phyloP scores from a whole-genome alignment of 768 basidiomycete species.

The Boletus rubropictus region DNA sequence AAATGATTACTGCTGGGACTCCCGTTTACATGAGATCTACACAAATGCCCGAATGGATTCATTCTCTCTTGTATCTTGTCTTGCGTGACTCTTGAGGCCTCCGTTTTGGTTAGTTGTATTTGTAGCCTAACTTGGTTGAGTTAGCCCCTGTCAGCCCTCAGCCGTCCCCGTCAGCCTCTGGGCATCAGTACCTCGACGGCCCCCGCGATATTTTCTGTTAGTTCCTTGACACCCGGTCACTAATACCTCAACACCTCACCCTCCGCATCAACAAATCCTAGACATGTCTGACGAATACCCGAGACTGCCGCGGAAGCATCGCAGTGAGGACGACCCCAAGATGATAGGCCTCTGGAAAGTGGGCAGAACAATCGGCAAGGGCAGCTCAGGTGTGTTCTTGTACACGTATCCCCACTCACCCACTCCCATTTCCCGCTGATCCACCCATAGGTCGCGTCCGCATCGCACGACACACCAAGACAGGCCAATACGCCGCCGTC shows the following conservation, averaged over 20 bases:
- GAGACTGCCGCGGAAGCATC: conserved; percentile 27
- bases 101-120: conserved; percentile 10
- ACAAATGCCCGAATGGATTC: conserved; percentile 7
- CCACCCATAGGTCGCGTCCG: conserved; percentile 70
- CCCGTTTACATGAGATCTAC: conserved; percentile 22
- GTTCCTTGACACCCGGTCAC: background rate
- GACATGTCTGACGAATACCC: conserved; percentile 26
- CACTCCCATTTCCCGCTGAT: background rate
- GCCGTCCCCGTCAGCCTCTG: conserved; percentile 19
- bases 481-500: conserved; percentile 85
- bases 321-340: conserved; percentile 45
- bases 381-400: conserved; percentile 59
- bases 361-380: conserved; percentile 77
- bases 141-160: conserved; percentile 22
- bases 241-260: background rate
- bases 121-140: conserved; percentile 3
- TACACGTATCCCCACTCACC: background rate
- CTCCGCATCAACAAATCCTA: conserved; percentile 23
- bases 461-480: conserved; percentile 82
- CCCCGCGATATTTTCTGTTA: background rate
- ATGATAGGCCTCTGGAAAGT: conserved; percentile 80
- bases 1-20: conserved; percentile 11
- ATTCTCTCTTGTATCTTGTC: background rate
- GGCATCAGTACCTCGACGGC: background rate
- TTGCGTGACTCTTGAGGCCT: background rate